These are phyloP conservation scores for Globisporangium irregulare DNA, from an alignment of 352 stramenopile genomes.

Conservation along the genomic window DNA sequence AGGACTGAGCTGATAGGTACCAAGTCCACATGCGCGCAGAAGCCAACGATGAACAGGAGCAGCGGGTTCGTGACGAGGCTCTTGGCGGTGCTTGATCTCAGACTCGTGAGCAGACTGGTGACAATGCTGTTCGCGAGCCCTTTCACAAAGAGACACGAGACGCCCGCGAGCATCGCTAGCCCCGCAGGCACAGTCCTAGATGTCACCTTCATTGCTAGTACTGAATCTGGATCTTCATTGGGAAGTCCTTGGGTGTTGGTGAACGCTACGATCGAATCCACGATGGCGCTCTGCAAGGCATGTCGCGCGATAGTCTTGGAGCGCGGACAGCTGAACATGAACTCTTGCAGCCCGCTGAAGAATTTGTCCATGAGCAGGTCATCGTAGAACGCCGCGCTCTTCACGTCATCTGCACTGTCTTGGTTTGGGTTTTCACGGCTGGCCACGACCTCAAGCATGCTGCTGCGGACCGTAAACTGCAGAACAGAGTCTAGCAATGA, in stretches of 20 bases:
- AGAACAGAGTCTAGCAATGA: constrained; percentile 24
- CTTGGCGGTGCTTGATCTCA: neutral
- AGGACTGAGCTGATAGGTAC: constrained; percentile 32
- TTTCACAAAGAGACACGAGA: constrained; percentile 41
- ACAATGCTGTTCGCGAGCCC: constrained; percentile 32
- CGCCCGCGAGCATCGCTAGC: constrained; percentile 32
- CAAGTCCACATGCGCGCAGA: constrained; percentile 42
- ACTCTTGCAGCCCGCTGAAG: constrained; percentile 46
- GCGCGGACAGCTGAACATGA: constrained; percentile 48
- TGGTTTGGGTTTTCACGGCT: neutral
- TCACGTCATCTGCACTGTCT: neutral
- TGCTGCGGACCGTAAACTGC: constrained; percentile 24
- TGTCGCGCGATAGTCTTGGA: constrained; percentile 28
- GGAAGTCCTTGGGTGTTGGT: neutral
- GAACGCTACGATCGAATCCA: constrained; percentile 1
- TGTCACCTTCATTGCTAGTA: neutral
- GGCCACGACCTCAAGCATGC: constrained; percentile 13
- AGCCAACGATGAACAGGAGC: constrained; percentile 31
- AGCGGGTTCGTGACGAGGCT: neutral
- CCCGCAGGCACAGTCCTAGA: constrained; percentile 6
- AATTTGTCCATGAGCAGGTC: constrained; percentile 69
- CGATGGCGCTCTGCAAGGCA: constrained; percentile 25
- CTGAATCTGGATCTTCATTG: neutral
- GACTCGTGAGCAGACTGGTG: constrained; percentile 15
- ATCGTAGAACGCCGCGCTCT: constrained; percentile 22